These are phyloP conservation scores for Bipolaris sorokiniana DNA, from an alignment of 2,329 filamentous ascomycete genomes.

Conservation along the genomic window DNA sequence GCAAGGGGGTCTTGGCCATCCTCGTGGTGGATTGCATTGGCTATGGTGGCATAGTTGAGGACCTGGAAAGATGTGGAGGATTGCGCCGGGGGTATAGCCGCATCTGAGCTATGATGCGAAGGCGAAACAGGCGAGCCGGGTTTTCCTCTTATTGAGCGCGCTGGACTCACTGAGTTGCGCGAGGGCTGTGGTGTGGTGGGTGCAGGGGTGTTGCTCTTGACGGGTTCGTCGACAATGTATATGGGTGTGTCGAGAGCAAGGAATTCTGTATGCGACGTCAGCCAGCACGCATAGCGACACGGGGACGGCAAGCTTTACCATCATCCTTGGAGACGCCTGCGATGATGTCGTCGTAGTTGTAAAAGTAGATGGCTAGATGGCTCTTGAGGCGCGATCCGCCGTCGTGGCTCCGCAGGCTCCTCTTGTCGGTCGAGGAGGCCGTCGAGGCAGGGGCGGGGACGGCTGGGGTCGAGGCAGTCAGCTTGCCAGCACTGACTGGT, in stretches of 20 bases:
- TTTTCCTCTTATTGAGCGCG: constrained; percentile 33
- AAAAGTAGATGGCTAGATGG: constrained; percentile 87
- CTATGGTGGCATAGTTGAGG: constrained; percentile 52
- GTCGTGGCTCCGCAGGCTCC: constrained; percentile 86
- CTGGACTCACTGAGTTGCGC: constrained; percentile 34
- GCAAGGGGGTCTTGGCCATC: constrained; percentile 59
- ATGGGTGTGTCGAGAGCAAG: constrained; percentile 76
- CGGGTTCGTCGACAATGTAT: constrained; percentile 67
- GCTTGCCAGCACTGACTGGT: constrained; percentile 34
- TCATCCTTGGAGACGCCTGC: constrained; percentile 80
- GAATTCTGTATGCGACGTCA: constrained; percentile 62
- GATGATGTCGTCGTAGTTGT: constrained; percentile 93
- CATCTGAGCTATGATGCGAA: constrained; percentile 20
- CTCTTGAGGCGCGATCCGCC: constrained; percentile 83
- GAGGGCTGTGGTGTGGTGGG: constrained; percentile 25
- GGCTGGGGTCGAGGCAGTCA: constrained; percentile 22
- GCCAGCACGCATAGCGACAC: constrained; percentile 9
- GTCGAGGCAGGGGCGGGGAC: constrained; percentile 28
- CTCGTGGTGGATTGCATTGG: constrained; percentile 43
- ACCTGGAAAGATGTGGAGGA: constrained; percentile 44
- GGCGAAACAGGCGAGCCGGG: constrained; percentile 26
- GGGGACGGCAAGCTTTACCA: constrained; percentile 59
- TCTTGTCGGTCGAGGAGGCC: constrained; percentile 60
- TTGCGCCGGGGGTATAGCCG: constrained; percentile 25
- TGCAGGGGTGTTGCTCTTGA: constrained; percentile 34